Evolutionary conservation across 2,329 filamentous ascomycete species (phyloP).

Genomic region (Botrytis tulipae): DNA sequence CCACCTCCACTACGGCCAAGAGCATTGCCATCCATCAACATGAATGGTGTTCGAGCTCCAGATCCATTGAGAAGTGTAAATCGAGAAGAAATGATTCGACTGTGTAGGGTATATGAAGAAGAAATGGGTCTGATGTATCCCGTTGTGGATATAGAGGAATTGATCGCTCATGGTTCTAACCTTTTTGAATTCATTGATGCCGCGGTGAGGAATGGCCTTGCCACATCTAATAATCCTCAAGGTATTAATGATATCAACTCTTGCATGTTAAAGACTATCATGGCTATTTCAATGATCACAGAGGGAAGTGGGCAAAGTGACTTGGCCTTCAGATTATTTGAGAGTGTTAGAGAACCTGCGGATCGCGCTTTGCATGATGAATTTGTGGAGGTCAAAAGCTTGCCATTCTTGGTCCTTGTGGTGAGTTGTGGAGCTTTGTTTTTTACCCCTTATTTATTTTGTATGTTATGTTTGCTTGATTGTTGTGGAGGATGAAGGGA

Average conservation of each 20-base stretch:
- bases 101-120: constrained; percentile 81
- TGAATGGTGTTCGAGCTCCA: constrained; percentile 48
- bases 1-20: constrained; percentile 30
- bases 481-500: background rate
- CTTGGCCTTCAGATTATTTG: constrained; percentile 69
- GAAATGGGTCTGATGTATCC: constrained; percentile 94
- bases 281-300: constrained; percentile 74
- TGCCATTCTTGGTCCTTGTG: constrained; percentile 57
- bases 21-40: constrained; percentile 22
- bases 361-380: constrained; percentile 60
- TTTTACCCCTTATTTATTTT: background rate
- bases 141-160: constrained; percentile 68
- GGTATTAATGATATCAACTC: constrained; percentile 61
- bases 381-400: constrained; percentile 54
- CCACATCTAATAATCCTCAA: constrained; percentile 46
- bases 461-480: background rate
- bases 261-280: constrained; percentile 75
- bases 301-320: constrained; percentile 78
- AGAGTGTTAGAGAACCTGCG: constrained; percentile 69
- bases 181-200: constrained; percentile 73
- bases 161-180: constrained; percentile 67
- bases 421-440: constrained; percentile 42
- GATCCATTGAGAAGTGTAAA: constrained; percentile 81
- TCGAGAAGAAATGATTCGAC: constrained; percentile 74
- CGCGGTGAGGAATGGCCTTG: constrained; percentile 56